Base-by-base conservation (phyloP, 768 basidiomycete species). In the Lentinula sp. region DNA sequence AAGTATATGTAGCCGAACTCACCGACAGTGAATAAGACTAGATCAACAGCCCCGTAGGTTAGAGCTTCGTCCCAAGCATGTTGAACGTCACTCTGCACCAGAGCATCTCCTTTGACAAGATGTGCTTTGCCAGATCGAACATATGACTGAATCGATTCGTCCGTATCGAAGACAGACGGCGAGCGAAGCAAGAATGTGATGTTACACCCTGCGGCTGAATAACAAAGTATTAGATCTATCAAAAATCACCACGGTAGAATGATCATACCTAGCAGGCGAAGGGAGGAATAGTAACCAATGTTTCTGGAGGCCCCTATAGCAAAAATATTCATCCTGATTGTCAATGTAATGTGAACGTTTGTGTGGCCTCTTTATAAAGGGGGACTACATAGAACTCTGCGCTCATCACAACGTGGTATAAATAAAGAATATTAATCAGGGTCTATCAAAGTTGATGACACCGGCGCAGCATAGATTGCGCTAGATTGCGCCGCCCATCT, bases 131-230 rank as follows among this genome's bases (percentile, higher is more conserved):
- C 85, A 0, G 74, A 66, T 51, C 74, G 68, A 52, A 89, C 66
- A 67, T 81, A 79, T 9, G 63, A 61, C 64, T 88, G 81, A n/a
- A 90, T 80, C 2, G 63, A 65, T 23, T 74, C 72, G 64, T 90
- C 82, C 6, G 71, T 63, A 48, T 87, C 84, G 63, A 90, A 88
- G 4, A 77, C 75, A 8, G 72, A 63, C 0, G 79, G 72, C 16
- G 73, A 77, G 35, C 88, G 82, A 39, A 90, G 76, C 12, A 89
- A 76, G 65, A 86, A 88, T 0, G 86, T 86, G 0, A 89, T 83
- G 1, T 77, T 83, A 3, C 81, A 76, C 42, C 87, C 87, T 55
- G 77, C 70, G 5, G 74, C 88, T 89, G 65, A 52, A 50, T 46
- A 32, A 23, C 46, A 16, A 28, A 50, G 36, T 20, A 57, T 43